A percentile compares a stretch with the other conserved stretches of the same genome.
These are phyloP conservation scores for Vaccinium macrocarpon DNA, from an alignment of 148 eudicot species.

Conservation along the genomic window DNA sequence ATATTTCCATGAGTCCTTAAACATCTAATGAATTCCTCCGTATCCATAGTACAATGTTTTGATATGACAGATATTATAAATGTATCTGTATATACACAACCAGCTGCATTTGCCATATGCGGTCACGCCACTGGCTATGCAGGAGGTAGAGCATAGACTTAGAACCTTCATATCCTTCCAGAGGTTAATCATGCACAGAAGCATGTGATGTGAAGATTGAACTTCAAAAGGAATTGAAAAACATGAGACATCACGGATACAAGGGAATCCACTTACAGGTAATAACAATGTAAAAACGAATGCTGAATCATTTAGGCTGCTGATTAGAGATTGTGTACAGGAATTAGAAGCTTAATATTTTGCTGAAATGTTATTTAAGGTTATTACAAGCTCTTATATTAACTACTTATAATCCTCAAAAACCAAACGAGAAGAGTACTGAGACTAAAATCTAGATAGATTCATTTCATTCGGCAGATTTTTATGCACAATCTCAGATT, in stretches of 20 bases:
- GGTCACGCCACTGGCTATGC: too few relatives aligned
- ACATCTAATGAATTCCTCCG: not conserved
- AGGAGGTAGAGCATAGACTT: not conserved
- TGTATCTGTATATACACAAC: not conserved
- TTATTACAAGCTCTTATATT: not conserved
- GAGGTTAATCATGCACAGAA: not conserved
- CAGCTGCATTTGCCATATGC: not conserved
- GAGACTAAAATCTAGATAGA: slow-evolving; percentile 9
- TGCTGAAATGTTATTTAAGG: not conserved
- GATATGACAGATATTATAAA: not conserved
- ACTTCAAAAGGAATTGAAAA: not conserved
- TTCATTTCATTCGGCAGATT: slow-evolving; percentile 13
- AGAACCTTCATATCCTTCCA: not conserved
- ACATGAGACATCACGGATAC: not conserved
- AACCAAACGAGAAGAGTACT: not conserved
- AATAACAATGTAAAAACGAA: not conserved
- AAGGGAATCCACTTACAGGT: not conserved
- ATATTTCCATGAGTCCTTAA: slow-evolving; percentile 1
- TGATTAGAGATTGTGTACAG: not conserved
- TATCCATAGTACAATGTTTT: not conserved
- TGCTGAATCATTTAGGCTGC: not conserved
- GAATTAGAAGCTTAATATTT: not conserved
- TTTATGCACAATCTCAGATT: slow-evolving; percentile 18
- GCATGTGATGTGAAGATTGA: not conserved
- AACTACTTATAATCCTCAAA: not conserved